Base-by-base conservation (phyloP, 2,329 filamentous ascomycete genomes). In the Neoascochyta sp. region DNA sequence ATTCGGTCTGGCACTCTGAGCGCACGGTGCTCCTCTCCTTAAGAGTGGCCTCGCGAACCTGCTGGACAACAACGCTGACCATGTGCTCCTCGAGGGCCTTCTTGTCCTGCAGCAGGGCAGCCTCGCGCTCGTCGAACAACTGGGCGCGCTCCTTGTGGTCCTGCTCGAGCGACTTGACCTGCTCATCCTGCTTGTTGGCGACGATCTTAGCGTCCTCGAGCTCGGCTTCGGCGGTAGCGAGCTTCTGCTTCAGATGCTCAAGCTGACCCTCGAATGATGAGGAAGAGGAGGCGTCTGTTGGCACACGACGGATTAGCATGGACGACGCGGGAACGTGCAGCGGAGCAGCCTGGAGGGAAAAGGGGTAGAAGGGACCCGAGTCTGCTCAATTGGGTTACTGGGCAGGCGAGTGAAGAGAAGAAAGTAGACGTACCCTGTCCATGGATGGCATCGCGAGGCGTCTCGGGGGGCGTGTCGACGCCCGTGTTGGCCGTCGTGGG, bases 61-160 rank as follows among this genome's bases (percentile, higher is more conserved):
- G 62, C 41, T 65, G 60, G 22, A 65, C 60, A 19, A 65, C 60
- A 11, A 64, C 59, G 21, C 55, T 61, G 24, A 65, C 62, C 60
- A 65, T 63, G 45, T 65, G 60, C 41, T 64, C 60, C 44, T 64
- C 62, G 5, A 64, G 44, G 14, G 58, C 54, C 43, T 58, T 57
- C 49, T 64, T 65, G 35, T 63, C 60, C 39, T 55, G 50, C 36
- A 56, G 39, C 16, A 58, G 47, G 1, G 52, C 44, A 15, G 36
- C 27, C 31, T 58, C 54, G 18, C 53, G 50, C 42, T 55, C 51
- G 27, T 54, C 48, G 30, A 57, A 60, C 19, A 42, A 46, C 32
- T 39, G 43, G 35, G 53, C 47, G 27, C 53, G 50, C 41, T 54
- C 54, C 32, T 52, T 50, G 50, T 58, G 47, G 29, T 61, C 57